A percentile compares a stretch with the other conserved stretches of the same genome.
Evolutionary conservation across 2,329 filamentous ascomycete species (phyloP).

Genomic region (Lachnellula willkommii): DNA sequence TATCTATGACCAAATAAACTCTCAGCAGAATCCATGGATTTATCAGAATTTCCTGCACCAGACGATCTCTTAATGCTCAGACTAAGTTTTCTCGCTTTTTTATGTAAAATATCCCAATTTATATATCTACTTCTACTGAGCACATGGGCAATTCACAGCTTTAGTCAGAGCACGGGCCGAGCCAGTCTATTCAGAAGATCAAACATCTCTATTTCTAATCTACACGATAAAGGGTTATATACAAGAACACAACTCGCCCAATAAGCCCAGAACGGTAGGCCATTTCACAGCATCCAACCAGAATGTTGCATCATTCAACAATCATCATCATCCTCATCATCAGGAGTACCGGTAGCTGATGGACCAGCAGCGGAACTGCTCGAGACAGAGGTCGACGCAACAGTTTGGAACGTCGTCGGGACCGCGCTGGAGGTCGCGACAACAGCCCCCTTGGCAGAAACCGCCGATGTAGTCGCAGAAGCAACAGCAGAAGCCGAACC

Average conservation of each 20-base stretch:
- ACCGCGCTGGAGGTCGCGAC: neutral
- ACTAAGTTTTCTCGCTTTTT: no score
- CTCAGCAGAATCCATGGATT: no score
- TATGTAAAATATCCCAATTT: no score
- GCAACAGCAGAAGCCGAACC: no score
- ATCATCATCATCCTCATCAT: neutral
- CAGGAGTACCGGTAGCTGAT: neutral
- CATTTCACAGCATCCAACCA: neutral
- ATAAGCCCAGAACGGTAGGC: neutral
- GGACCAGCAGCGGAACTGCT: neutral
- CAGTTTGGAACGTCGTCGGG: neutral
- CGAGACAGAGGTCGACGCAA: neutral
- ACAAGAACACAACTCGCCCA: neutral
- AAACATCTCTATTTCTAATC: neutral
- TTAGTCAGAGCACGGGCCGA: no score
- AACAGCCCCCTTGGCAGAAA: constrained; percentile 1
- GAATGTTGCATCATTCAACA: neutral
- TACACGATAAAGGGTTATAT: neutral
- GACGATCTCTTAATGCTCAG: no score
- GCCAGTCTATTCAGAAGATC: no score
- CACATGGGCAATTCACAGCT: no score
- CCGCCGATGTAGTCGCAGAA: neutral
- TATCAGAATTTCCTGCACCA: no score
- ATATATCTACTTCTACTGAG: no score
- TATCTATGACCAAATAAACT: no score